Evolutionary conservation across 352 stramenopile genomes (phyloP).

Genomic region (Aphanomyces stellatus): DNA sequence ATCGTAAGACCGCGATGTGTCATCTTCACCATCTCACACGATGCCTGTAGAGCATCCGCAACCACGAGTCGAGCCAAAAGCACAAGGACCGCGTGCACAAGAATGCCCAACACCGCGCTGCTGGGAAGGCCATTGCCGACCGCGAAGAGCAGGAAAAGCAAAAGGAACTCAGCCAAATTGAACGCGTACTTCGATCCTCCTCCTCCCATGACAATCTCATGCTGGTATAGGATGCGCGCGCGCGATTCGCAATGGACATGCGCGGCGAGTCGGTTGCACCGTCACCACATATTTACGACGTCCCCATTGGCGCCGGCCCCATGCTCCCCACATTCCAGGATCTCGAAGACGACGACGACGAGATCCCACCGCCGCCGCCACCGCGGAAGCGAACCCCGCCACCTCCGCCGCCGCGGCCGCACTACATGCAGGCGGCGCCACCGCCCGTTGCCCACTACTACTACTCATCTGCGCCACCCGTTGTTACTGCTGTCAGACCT

Average conservation of each 20-base stretch:
- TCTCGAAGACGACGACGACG: not conserved
- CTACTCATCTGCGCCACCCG: too few species aligned
- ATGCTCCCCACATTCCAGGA: not conserved
- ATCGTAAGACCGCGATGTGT: constrained; percentile 26
- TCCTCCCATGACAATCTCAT: not conserved
- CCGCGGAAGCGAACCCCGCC: constrained; percentile 14
- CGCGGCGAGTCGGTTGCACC: constrained; percentile 22
- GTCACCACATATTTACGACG: constrained; percentile 4
- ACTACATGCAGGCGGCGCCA: not conserved
- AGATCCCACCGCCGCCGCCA: constrained; percentile 29
- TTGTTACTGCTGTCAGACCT: too few species aligned
- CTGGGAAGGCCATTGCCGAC: constrained; percentile 42
- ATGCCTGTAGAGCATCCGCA: constrained; percentile 55
- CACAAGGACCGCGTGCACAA: constrained; percentile 71
- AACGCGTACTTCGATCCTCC: constrained; percentile 27
- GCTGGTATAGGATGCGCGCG: constrained; percentile 29
- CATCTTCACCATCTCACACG: constrained; percentile 12
- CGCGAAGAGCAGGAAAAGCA: constrained; percentile 48
- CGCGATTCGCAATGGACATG: constrained; percentile 52
- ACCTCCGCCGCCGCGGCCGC: not conserved
- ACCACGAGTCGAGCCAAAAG: constrained; percentile 65
- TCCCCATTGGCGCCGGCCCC: not conserved
- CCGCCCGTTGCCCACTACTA: not conserved
- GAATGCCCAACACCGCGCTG: constrained; percentile 63
- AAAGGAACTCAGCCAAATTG: constrained; percentile 62